Base-by-base conservation (phyloP, 768 basidiomycete species). In the Artomyces pyxidatus region DNA sequence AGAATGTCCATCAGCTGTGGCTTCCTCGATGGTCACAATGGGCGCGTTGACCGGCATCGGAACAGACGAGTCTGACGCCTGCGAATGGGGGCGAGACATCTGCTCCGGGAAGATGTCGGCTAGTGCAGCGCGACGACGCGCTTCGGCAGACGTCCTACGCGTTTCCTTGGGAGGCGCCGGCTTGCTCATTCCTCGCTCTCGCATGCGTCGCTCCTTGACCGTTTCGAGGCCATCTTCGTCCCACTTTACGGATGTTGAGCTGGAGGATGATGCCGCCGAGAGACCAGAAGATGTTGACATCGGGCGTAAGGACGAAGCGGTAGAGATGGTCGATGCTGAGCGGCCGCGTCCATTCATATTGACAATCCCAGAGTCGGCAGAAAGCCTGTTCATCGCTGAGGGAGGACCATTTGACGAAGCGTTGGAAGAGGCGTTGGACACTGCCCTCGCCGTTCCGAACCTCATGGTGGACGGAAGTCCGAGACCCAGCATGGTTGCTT, bases 401-500 rank as follows among this genome's bases (percentile, higher is more conserved):
- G 26, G 39, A 9, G 22, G 19, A 22, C 37, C 25, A 42, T 32
- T 21, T n/a, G 37, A 48, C 19, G 53, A 57, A 12, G 44, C 50
- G 6, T 50, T 35, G 12, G 56, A 57, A n/a, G n/a, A n/a, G n/a
- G n/a, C n/a, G n/a, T n/a, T n/a, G 25, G 52, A 48, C 21, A 26
- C 35, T n/a, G 44, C 48, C 16, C 56, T 47, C 29, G 53, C 35
- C 11, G 53, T 48, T 1, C 55, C 55, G 25, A 59, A 52, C 32
- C 79, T 67, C 60, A 74, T 65, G 6, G 75, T 73, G 1, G 78
- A 78, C 0, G 83, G 83, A 14, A 83, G 54, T 1, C 82, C 82
- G 2, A 85, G 63, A 0, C 80, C 83, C 9, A 87, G 68, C 45
- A 81, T 77, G 27, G 76, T 28, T 72, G 69, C 59, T 82, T 85